Percentiles rank a stretch among this genome's conserved stretches.
Evolutionary conservation across 2,329 filamentous ascomycete genomes (phyloP).

Genomic region (Diaporthe ilicicola): DNA sequence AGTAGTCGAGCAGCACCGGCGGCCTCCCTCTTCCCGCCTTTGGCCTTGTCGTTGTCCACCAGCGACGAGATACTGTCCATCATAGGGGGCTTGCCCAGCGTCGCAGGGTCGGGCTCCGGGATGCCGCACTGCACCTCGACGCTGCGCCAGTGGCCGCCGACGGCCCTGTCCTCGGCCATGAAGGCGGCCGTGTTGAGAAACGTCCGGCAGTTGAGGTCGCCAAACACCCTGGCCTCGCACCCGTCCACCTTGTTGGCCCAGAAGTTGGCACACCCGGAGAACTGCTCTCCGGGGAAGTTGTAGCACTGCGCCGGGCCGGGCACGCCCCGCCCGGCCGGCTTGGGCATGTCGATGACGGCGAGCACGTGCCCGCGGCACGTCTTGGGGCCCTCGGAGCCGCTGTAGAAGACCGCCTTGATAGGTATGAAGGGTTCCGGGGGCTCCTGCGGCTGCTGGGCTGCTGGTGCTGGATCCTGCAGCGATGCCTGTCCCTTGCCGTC

Average conservation of each 20-base stretch:
- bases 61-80: constrained; percentile 34
- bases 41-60: constrained; percentile 25
- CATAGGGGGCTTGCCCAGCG: constrained; percentile 39
- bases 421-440: constrained; percentile 49
- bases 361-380: constrained; percentile 45
- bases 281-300: constrained; percentile 41
- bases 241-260: constrained; percentile 48
- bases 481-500: constrained; percentile 41
- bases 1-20: neutral
- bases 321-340: constrained; percentile 36
- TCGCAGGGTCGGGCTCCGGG: constrained; percentile 36
- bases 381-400: constrained; percentile 46
- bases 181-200: constrained; percentile 49
- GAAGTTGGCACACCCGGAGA: constrained; percentile 47
- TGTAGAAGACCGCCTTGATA: constrained; percentile 57
- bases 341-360: constrained; percentile 40
- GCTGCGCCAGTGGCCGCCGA: constrained; percentile 47
- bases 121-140: constrained; percentile 47
- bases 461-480: constrained; percentile 50
- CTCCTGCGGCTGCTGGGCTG: constrained; percentile 48
- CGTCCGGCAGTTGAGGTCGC: constrained; percentile 43
- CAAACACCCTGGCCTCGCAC: constrained; percentile 48
- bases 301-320: constrained; percentile 44
- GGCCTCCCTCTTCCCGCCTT: neutral
- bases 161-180: constrained; percentile 42